Evolutionary conservation across 1,284 basidiomycete genomes (phyloP), one percentile per base, ranked within the genome.

Genomic region (Cryptococcus hybrid): DNA sequence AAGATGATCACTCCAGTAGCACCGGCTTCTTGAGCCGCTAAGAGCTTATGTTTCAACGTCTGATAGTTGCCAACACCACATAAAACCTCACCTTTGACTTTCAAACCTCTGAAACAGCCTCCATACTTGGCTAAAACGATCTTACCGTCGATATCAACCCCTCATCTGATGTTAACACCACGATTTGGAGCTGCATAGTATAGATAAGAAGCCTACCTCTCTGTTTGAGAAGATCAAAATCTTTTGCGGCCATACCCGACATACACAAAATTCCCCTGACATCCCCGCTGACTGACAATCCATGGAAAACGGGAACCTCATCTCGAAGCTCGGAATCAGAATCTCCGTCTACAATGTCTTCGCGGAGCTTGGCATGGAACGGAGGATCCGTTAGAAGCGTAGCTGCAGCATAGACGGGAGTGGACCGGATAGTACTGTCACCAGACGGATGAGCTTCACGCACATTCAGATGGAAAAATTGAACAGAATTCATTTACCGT

Each of bases 71-170:
- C 34, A 13, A 18, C 40, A 34, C 7, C 24, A 34, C 7, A 30
- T 7, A 15, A 30, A 30, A 30, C 44, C 63, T 36, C 12, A 65
- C 67, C 69, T 59, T 78, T 74, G 59, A 79, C 65, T 55, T 79
- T 82, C 42, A 98, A 81, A 12, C 94, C 95, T 63, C 94, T 87
- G 81, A 91, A 91, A 57, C 84, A 73, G 24, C 75, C 74, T 11
- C 92, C 93, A 71, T 97, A 97, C 54, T 91, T 87, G 53, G 84
- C 84, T 11, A 97, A 80, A n/a, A 87, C 88, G 57, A 97, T 86
- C 68, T 88, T 89, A 55, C 87, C 91, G 0, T 82, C 86, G 55
- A 95, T 80, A 68, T 92, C 82, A 48, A 86, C 82, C 5, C 91
- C 90, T 68, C 11, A 6, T 8, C 9, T 34, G 15, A 42, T 18